Percentiles rank a stretch among this genome's conserved stretches.
Evolutionary conservation across 345 rosid species (phyloP).

Genomic region (Barbarea vulgaris): DNA sequence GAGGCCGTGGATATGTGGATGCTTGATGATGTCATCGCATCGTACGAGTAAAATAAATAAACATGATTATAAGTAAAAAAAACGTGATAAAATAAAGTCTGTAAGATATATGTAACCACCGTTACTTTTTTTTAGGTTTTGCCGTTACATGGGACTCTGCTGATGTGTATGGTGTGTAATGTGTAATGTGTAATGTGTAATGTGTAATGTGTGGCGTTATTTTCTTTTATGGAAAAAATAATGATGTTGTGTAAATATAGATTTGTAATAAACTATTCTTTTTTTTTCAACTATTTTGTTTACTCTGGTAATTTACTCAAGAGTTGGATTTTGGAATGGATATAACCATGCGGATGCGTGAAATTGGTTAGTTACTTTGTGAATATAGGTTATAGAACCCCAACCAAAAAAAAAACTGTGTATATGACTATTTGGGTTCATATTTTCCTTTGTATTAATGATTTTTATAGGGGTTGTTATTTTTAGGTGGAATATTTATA

Average conservation of each 20-base stretch:
- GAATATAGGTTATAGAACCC: no score
- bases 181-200: background rate
- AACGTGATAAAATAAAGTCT: background rate
- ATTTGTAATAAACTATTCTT: background rate
- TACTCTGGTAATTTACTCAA: background rate
- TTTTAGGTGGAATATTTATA: background rate
- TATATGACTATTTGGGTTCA: background rate
- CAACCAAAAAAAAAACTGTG: background rate
- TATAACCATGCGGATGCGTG: background rate
- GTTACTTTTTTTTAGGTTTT: background rate
- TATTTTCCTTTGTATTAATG: background rate
- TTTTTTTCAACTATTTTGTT: background rate
- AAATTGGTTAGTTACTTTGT: background rate
- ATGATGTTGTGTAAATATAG: background rate
- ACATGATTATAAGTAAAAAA: background rate
- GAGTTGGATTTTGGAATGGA: background rate
- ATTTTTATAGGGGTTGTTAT: background rate
- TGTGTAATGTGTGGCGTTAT: no score
- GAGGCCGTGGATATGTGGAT: slow-evolving; percentile 64
- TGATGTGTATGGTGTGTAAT: background rate
- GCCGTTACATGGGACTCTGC: background rate
- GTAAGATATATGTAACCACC: slow-evolving; percentile 5
- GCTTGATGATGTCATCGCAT: slow-evolving; percentile 60
- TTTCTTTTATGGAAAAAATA: background rate
- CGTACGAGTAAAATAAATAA: slow-evolving; percentile 6